Evolutionary conservation across 306 rosid species (phyloP).

Genomic region (Parietaria judaica): DNA sequence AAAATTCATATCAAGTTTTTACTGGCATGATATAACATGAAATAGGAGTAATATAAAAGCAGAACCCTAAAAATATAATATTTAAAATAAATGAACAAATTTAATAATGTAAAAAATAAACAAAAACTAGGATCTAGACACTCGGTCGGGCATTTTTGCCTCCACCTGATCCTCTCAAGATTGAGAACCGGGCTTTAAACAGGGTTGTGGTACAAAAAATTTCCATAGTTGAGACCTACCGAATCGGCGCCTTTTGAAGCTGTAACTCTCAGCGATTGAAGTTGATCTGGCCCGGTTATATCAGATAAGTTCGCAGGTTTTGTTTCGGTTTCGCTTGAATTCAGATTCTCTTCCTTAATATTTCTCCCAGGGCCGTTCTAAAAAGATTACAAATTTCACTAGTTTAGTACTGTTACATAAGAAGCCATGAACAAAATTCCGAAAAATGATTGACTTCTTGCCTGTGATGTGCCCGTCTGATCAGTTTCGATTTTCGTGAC

Average conservation of each 20-base stretch:
- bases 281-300: constrained; percentile 58
- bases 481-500: constrained; percentile 52
- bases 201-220: too few species aligned
- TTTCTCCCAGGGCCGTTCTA: constrained; percentile 69
- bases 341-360: constrained; percentile 57
- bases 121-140: too few species aligned
- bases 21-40: too few species aligned
- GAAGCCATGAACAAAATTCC: too few species aligned
- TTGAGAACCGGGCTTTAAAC: too few species aligned
- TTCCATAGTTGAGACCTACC: constrained; percentile 25
- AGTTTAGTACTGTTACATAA: neutral
- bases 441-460: neutral
- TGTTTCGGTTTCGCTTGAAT: constrained; percentile 57
- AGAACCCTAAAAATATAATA: too few species aligned
- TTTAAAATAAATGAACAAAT: too few species aligned
- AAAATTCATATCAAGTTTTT: too few species aligned
- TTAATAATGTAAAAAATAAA: too few species aligned
- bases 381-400: constrained; percentile 18
- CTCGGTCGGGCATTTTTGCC: too few species aligned
- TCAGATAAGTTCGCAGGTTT: constrained; percentile 72
- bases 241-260: constrained; percentile 31
- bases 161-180: too few species aligned
- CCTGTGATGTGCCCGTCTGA: constrained; percentile 43
- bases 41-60: too few species aligned
- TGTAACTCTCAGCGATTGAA: constrained; percentile 63